phyloP scores from a whole-genome alignment of 2,329 filamentous ascomycete species.

The Aspergillus candidus region DNA sequence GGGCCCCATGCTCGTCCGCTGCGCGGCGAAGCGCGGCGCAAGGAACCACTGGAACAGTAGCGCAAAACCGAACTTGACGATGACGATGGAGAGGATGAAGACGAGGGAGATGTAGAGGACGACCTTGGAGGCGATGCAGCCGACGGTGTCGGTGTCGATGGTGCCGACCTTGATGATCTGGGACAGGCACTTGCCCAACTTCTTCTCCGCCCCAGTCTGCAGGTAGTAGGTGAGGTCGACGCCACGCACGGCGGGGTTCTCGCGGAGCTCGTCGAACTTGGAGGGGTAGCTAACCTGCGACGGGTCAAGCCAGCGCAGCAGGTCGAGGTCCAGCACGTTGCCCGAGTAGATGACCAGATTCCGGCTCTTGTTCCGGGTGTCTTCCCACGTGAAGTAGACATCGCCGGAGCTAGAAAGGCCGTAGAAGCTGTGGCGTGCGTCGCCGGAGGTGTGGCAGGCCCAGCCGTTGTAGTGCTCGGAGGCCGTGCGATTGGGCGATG shows the following conservation, averaged over 20 bases:
- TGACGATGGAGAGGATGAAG: conserved; percentile 85
- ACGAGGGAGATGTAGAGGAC: conserved; percentile 89
- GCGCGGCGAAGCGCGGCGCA: conserved; percentile 73
- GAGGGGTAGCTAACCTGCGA: conserved; percentile 68
- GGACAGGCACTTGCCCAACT: conserved; percentile 76
- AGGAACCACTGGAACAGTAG: conserved; percentile 96
- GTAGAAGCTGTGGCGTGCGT: conserved; percentile 70
- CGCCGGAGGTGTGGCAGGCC: conserved; percentile 72
- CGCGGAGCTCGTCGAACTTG: conserved; percentile 72
- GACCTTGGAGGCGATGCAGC: conserved; percentile 95
- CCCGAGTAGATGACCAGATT: conserved; percentile 94
- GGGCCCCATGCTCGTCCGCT: conserved; percentile 75
- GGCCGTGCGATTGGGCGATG: conserved; percentile 64
- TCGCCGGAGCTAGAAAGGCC: conserved; percentile 65
- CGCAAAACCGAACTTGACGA: conserved; percentile 80
- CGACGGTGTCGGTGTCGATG: conserved; percentile 91
- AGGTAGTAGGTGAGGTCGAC: conserved; percentile 86
- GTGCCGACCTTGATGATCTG: conserved; percentile 95
- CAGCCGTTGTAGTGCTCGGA: conserved; percentile 72
- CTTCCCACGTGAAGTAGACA: conserved; percentile 94
- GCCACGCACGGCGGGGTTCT: conserved; percentile 66
- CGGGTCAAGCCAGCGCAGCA: conserved; percentile 84
- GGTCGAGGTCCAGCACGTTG: conserved; percentile 81
- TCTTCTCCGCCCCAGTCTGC: conserved; percentile 71
- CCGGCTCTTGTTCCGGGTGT: conserved; percentile 79